Percentiles rank a stretch among this genome's conserved stretches.
phyloP scores from a whole-genome alignment of 1,284 basidiomycete species.

The Peniophora sp. region DNA sequence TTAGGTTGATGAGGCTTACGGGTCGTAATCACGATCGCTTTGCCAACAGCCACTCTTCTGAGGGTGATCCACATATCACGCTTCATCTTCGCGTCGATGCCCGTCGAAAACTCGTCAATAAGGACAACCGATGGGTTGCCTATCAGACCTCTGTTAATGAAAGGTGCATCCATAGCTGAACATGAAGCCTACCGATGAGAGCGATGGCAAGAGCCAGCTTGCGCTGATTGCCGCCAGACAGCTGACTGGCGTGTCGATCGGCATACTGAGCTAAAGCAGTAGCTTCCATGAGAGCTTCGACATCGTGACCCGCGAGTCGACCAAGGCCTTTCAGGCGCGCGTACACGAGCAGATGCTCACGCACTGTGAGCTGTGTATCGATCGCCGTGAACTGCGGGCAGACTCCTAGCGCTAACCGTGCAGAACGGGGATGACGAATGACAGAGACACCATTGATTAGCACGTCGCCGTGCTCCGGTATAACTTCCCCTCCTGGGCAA shows the following conservation, averaged over 20 bases:
- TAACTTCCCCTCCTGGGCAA: conserved; percentile 48
- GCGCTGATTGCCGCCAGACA: conserved; percentile 77
- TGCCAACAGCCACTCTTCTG: conserved; percentile 52
- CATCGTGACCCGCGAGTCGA: conserved; percentile 41
- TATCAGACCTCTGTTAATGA: conserved; percentile 14
- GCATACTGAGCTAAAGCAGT: conserved; percentile 57
- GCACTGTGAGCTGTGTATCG: conserved; percentile 68
- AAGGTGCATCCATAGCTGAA: not conserved
- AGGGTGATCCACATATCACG: conserved; percentile 77
- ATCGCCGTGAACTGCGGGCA: conserved; percentile 83
- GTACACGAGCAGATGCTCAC: conserved; percentile 65
- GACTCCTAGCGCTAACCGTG: conserved; percentile 64
- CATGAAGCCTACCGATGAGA: conserved; percentile 48
- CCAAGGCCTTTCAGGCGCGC: conserved; percentile 62
- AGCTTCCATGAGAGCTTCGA: conserved; percentile 50
- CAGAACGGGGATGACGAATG: conserved; percentile 47
- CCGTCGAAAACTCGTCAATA: conserved; percentile 80
- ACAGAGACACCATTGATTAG: conserved; percentile 59
- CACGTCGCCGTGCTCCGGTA: conserved; percentile 59
- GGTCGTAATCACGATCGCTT: conserved; percentile 63
- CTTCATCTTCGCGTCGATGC: conserved; percentile 79
- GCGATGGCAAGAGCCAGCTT: conserved; percentile 76
- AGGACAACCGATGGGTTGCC: conserved; percentile 73
- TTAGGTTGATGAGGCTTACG: conserved; percentile 32
- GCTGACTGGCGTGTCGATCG: conserved; percentile 61